Evolutionary conservation across 78 protist species (phyloP).

Genomic region (Corallochytrium limacisporum): DNA sequence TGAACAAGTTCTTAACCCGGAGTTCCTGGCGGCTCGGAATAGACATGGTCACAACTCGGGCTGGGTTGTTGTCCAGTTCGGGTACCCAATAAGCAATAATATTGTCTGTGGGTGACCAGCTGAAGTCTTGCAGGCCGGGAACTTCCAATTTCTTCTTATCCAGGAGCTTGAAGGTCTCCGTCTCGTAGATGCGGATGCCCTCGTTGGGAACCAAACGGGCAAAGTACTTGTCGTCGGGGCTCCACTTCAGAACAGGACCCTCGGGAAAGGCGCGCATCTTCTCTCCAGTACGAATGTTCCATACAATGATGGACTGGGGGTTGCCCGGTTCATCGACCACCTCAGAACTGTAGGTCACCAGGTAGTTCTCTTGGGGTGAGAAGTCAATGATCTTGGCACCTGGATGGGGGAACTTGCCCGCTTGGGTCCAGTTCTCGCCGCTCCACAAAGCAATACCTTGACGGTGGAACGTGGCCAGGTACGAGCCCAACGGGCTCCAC

Average conservation of each 20-base stretch:
- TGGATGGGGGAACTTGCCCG: conserved; percentile 35
- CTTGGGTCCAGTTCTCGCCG: conserved; percentile 33
- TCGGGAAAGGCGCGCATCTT: conserved; percentile 4
- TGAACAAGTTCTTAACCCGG: conserved; percentile 53
- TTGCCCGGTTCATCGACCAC: conserved; percentile 25
- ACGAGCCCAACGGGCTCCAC: conserved; percentile 80
- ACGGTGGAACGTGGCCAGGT: conserved; percentile 72
- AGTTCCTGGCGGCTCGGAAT: conserved; percentile 31
- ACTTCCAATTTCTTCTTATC: conserved; percentile 28
- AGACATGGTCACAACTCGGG: conserved; percentile 39
- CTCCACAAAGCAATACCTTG: conserved; percentile 74
- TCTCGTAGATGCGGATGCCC: conserved; percentile 37
- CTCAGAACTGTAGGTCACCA: conserved; percentile 40
- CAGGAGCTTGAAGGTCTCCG: conserved; percentile 29
- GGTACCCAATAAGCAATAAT: conserved; percentile 56
- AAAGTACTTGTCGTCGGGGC: conserved; percentile 55
- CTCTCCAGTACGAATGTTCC: conserved; percentile 50
- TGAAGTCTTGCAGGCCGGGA: conserved; percentile 34
- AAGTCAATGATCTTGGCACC: conserved; percentile 61
- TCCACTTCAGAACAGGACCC: conserved; percentile 25
- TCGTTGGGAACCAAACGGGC: conserved; percentile 30
- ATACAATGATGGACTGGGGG: conserved; percentile 38
- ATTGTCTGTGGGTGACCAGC: conserved; percentile 69
- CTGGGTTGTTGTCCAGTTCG: conserved; percentile 37
- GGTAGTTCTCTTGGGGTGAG: conserved; percentile 66